Percentiles rank a stretch among this genome's conserved stretches.
Evolutionary conservation across 2,329 filamentous ascomycete species (phyloP).

Genomic region (Diplodia sapinea): DNA sequence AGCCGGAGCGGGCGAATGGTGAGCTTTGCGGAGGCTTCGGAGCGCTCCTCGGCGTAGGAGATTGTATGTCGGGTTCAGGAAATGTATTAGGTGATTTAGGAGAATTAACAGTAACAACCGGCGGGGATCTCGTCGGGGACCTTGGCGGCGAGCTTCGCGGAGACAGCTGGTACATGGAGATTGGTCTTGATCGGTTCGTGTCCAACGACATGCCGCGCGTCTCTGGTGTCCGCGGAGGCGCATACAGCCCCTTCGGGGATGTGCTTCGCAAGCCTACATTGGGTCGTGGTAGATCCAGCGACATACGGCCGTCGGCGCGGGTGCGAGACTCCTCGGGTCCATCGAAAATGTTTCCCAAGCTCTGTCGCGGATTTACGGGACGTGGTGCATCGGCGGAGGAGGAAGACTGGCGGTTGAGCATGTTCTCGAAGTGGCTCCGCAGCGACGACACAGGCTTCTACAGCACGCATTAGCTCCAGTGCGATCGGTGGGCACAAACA

Average conservation of each 20-base stretch:
- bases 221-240: constrained; percentile 33
- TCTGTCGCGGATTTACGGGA: constrained; percentile 42
- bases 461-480: constrained; percentile 34
- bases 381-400: constrained; percentile 34
- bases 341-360: constrained; percentile 40
- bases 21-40: constrained; percentile 37
- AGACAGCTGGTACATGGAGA: constrained; percentile 57
- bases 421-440: constrained; percentile 80
- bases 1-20: constrained; percentile 31
- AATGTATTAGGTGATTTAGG: constrained; percentile 70
- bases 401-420: constrained; percentile 56
- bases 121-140: constrained; percentile 61
- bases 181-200: constrained; percentile 49
- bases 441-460: constrained; percentile 84
- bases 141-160: constrained; percentile 45
- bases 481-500: not conserved
- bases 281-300: constrained; percentile 50
- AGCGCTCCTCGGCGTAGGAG: constrained; percentile 43
- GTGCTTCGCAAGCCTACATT: constrained; percentile 31
- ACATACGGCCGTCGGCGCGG: constrained; percentile 46
- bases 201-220: constrained; percentile 28
- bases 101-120: constrained; percentile 71
- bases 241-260: constrained; percentile 26
- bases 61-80: constrained; percentile 40
- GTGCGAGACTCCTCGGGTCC: constrained; percentile 39